Evolutionary conservation across 2,329 filamentous ascomycete species (phyloP), one percentile per base, ranked within the genome.

Genomic region (Penicillium oxalicum): DNA sequence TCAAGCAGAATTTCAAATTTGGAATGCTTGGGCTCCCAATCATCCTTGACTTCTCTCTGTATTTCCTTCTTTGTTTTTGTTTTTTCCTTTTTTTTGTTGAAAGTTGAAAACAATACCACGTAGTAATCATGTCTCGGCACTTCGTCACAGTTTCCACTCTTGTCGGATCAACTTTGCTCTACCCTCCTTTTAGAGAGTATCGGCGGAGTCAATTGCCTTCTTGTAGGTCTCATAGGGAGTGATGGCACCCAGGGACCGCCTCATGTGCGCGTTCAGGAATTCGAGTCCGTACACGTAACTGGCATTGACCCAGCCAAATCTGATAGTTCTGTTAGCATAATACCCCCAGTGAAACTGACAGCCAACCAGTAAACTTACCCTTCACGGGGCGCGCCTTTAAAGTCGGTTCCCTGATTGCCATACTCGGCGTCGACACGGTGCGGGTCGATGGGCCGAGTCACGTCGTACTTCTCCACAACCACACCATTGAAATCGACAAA

Each of bases 401-500:
- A 96, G 66, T 96, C 88, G 43, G 87, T 76, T 2, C 93, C 93
- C 69, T 98, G 93, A 70, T 98, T 98, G 5, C 93, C 93, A 65
- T 98, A 98, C 72, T 98, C 93, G 50, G 91, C 93, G 69, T 94
- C 89, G 9, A 97, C 93, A 53, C 87, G 85, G 71, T 97, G 93
- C 34, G 93, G 91, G 62, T 95, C 91, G 48, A 91, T 83, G 4
- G 87, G 84, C 48, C 88, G 77, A 18, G 91, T 97, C 51, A 98
- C 93, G 70, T 98, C 88, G 74, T 98, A 98, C 74, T 98, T 98
- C 72, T 98, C 93, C 5, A 97, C 93, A 1, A 98, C 91, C 7
- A 96, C 90, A 35, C 93, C 93, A 65, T 97, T 97, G 77, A 91
- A 97, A 69, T 98, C 91, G 52, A 96, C 91, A 73, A 97, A 97